phyloP scores from a whole-genome alignment of 2,329 filamentous ascomycete species.

The Colletotrichum chrysophilum region DNA sequence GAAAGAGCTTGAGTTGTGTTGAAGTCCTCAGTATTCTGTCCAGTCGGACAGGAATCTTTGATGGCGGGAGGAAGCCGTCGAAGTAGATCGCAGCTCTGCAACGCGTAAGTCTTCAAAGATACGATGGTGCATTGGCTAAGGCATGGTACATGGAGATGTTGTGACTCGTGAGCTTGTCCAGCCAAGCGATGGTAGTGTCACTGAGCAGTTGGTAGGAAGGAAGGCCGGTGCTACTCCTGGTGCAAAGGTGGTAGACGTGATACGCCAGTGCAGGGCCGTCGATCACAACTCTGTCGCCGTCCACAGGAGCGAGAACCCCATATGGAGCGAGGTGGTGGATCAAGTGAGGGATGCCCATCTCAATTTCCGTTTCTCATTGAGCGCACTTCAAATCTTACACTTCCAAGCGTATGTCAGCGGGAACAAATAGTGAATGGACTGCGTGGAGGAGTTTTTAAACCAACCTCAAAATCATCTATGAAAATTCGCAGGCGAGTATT shows the following conservation, averaged over 20 bases:
- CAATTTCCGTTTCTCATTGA: background rate
- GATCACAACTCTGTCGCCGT: conserved; percentile 56
- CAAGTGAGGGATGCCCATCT: conserved; percentile 67
- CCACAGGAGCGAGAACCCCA: conserved; percentile 46
- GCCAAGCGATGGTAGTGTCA: conserved; percentile 62
- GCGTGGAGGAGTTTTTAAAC: background rate
- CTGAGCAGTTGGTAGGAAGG: conserved; percentile 71
- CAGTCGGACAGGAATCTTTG: conserved; percentile 68
- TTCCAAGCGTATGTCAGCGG: background rate
- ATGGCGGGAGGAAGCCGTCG: conserved; percentile 77
- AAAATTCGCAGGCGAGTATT: background rate
- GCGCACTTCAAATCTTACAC: background rate
- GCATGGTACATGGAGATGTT: conserved; percentile 65
- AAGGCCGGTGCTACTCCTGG: conserved; percentile 54
- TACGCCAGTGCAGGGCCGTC: conserved; percentile 84
- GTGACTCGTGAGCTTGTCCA: conserved; percentile 61
- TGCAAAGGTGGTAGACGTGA: conserved; percentile 67
- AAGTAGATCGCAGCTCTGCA: conserved; percentile 77
- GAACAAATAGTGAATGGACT: rapidly evolving
- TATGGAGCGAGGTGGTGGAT: conserved; percentile 58
- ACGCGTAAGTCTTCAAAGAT: background rate
- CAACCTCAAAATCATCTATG: background rate
- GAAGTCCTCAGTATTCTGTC: conserved; percentile 65
- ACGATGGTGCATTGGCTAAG: background rate
- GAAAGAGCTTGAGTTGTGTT: conserved; percentile 56